Base-by-base conservation (phyloP, 2,329 filamentous ascomycete genomes). In the Penicillium freii region DNA sequence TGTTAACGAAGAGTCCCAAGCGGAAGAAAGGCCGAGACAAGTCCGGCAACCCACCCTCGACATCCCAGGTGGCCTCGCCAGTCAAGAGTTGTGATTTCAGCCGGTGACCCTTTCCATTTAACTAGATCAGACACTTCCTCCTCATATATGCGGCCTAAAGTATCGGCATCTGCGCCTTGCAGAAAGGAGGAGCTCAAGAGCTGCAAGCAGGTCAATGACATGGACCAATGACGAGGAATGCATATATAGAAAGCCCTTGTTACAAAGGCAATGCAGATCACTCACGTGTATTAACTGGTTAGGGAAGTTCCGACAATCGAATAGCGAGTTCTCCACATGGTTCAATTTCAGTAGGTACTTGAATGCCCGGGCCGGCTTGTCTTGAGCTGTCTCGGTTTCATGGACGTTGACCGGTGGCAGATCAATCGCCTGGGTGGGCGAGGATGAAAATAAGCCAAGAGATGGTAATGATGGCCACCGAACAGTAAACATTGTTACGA, bases 331-430 rank as follows among this genome's bases (percentile, higher is more conserved):
- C 71, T 94, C 96, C 64, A 88, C 87, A 77, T 99, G 94, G 73
- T 97, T 97, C 51, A 92, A 88, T 74, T 90, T 91, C 59, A 99
- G 75, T 15, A 99, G 80, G 75, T 97, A 92, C 78, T 96, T 97
- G 60, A 99, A 81, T 21, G 90, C 90, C 60, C 93, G 82, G 19
- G 89, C 86, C 56, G 89, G 82, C 73, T 91, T 93, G 70, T 95
- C 91, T 9, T 87, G 82, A 47, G 86, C 82, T 5, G 87, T 88
- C 77, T 97, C 93, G 66, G 96, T 83, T 72, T 89, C 84, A 75
- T 95, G 86, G 56, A 91, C 81, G 62, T 89, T 80, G 54, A 93
- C 87, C 0, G 89, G 80, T 9, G 88, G 81, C 7, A 97, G 64
- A 45, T 80, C 71, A 60, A 80, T 71, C 4, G 64, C 59, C n/a